Base-by-base conservation (phyloP, 306 rosid genomes). In the Oemleria cerasiformis region DNA sequence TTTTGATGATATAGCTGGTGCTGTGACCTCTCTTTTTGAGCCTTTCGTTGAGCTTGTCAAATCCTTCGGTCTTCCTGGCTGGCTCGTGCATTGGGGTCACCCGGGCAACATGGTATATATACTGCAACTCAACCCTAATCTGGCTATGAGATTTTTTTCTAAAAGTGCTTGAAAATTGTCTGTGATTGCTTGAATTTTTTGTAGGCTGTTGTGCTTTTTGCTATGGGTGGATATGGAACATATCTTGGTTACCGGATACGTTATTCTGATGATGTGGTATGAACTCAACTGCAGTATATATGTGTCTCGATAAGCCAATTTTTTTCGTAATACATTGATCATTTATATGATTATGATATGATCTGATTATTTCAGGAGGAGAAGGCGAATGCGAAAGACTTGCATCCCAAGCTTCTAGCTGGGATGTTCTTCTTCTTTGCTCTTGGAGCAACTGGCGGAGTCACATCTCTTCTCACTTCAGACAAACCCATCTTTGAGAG, bases 11-110 rank as follows among this genome's bases (percentile, higher is more conserved):
- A 65, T 86, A 93, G 97, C 80, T 42, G 97, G 83, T 51, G 70
- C 88, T 40, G 80, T 91, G 75, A 82, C 67, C 50, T 80, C 89
- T 45, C 71, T 63, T 5, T 87, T 86, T 71, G 96, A 67, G 49
- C 97, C 98, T 63, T 87, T 91, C 47, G 97, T 82, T 39, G 94
- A 91, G 84, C 78, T 91, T 57, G 85, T 88, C 47, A 86, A 87
- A 65, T 80, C 94, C 17, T 84, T 34, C 76, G 80, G 75, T 72
- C 94, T 93, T 60, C 98, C 92, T 2, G 94, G 83, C 3, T 93
- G 94, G 98, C 92, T 93, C 6, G 88, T 93, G 69, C 98, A 93
- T 77, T 90, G 96, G 97, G 98, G 98, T 75, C 97, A 93, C 78
- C 96, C 89, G 36, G 97, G 85, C 42, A 93, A 88, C 85, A 91